Evolutionary conservation across 2,329 filamentous ascomycete species (phyloP).

Genomic region (Ophiostoma quercus): DNA sequence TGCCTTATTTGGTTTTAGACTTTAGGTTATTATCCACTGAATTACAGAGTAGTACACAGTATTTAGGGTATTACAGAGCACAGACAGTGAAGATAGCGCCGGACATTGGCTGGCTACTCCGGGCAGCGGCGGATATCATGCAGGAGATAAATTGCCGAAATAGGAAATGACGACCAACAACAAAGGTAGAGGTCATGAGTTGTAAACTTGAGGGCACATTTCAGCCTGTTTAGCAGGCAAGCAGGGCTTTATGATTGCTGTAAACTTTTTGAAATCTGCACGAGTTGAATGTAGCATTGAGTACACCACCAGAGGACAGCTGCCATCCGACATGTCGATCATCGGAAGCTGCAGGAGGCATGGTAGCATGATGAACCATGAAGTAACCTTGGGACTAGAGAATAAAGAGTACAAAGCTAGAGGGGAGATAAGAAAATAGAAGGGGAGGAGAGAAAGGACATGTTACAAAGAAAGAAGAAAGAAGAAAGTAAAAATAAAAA

Average conservation of each 20-base stretch:
- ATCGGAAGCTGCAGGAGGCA: background rate
- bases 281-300: background rate
- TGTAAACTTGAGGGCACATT: background rate
- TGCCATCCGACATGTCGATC: background rate
- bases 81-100: background rate
- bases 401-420: background rate
- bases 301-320: background rate
- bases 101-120: background rate
- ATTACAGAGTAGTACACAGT: too few species aligned
- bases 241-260: too few species aligned
- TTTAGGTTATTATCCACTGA: too few species aligned
- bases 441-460: too few species aligned
- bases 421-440: background rate
- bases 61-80: too few species aligned
- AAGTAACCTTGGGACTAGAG: background rate
- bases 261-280: too few species aligned
- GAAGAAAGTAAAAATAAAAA: background rate
- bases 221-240: background rate
- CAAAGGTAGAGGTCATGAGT: conserved; percentile 5
- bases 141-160: background rate
- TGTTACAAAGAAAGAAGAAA: background rate
- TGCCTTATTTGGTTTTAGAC: background rate
- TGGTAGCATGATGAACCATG: background rate
- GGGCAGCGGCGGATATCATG: background rate
- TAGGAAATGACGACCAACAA: background rate